Base-by-base conservation (phyloP, 208 protist genomes). In the Crithidia acanthocephali region DNA sequence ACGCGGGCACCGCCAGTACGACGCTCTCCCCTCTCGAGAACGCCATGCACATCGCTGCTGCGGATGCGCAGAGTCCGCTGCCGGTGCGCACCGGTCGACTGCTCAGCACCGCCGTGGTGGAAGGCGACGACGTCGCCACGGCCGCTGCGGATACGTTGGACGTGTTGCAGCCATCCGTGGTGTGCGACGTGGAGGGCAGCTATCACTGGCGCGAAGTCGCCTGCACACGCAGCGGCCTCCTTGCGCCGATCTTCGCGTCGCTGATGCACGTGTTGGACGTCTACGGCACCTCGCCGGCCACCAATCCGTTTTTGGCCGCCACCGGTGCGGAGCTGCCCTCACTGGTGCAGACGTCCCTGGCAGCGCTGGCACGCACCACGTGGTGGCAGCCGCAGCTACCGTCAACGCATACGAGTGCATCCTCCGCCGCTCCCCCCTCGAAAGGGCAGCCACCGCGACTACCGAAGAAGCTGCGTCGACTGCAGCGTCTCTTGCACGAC, bases 201-300 rank as follows among this genome's bases (percentile, higher is more conserved):
- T 62, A 52, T 33, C 45, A 50, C 59, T 72, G 72, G 51, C 33
- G 57, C 10, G 57, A 47, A 23, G 33, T 50, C 10, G 32, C 35
- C 5, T 81, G 68, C 64, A 81, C 68, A 1, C 55, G 56, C 0
- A 65, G 56, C 30, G 75, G 68, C 2, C 75, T 81, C 2, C 68
- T 81, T 2, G 62, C 75, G 10, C 69, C 75, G 0, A 40, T 74
- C 20, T 69, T 75, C 25, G 63, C 67, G 18, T 53, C 74, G 20
- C 64, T 76, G 57, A 33, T 33, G 22, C 59, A 18, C 44, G 11
- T 76, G n/a, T 18, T 76, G 28, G 30, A 55, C 1, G 11, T 20
- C 7, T 16, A 55, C 56, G 27, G 51, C 33, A 58, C 13, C 11
- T 35, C 58, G 6, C 50, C 40, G 33, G 9, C 16, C 22, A 45